phyloP scores from a whole-genome alignment of 768 basidiomycete species.

The Saitozyma podzolica region DNA sequence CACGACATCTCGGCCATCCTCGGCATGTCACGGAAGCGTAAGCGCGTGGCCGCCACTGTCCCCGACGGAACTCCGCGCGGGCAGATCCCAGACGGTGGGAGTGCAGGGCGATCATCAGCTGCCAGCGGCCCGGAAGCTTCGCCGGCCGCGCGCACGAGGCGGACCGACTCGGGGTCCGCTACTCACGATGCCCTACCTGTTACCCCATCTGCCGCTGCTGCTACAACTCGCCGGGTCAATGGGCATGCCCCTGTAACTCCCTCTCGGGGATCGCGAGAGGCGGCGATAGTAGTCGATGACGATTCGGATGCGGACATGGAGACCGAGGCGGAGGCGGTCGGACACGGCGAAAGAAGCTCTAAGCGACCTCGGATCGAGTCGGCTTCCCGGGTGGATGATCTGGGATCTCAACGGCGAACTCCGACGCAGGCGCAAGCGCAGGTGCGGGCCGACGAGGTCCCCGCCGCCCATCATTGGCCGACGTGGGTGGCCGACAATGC shows the following conservation, averaged over 20 bases:
- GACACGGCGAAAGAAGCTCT: constrained; percentile 7
- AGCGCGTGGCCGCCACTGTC: no score
- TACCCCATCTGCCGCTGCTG: no score
- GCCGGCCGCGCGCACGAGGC: background rate
- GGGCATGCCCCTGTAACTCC: no score
- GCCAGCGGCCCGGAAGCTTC: background rate
- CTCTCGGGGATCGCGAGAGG: constrained; percentile 3
- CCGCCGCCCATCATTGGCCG: background rate
- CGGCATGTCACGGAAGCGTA: no score
- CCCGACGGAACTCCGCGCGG: no score
- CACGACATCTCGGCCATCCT: no score
- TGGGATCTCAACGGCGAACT: background rate
- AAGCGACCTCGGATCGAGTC: background rate
- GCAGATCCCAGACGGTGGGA: no score
- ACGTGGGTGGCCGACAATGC: background rate
- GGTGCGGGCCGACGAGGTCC: background rate
- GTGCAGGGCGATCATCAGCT: background rate
- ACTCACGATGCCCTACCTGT: no score
- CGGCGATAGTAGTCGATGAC: constrained; percentile 17
- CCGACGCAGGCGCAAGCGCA: background rate
- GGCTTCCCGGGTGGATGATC: background rate
- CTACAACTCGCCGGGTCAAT: no score
- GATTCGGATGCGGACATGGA: constrained; percentile 56
- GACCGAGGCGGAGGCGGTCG: constrained; percentile 16
- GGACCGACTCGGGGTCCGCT: background rate